Percentiles rank a stretch among this genome's conserved stretches.
These are phyloP conservation scores for Testicularia cyperi DNA, from an alignment of 1,284 basidiomycete species.

Conservation along the genomic window DNA sequence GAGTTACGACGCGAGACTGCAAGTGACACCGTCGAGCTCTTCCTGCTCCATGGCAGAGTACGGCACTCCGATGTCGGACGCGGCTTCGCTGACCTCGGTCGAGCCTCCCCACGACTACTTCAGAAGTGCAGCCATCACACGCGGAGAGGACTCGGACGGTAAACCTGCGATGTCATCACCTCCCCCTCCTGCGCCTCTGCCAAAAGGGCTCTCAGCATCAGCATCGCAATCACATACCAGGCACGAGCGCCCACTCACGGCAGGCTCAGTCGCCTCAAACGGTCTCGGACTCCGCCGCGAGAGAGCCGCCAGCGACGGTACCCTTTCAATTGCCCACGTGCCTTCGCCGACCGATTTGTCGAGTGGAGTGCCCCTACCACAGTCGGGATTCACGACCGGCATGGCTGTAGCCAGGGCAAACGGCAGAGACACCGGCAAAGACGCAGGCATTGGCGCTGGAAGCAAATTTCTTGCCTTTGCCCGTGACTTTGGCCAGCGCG, in stretches of 20 bases:
- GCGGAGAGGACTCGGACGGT: too few species aligned
- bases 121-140: neutral
- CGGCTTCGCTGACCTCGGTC: constrained; percentile 2
- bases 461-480: constrained; percentile 33
- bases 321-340: constrained; percentile 10
- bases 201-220: too few species aligned
- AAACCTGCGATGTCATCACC: too few species aligned
- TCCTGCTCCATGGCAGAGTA: constrained; percentile 11
- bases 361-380: too few species aligned
- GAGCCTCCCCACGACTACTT: constrained; percentile 11
- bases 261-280: too few species aligned
- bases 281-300: constrained; percentile 5
- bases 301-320: constrained; percentile 18
- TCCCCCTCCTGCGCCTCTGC: too few species aligned
- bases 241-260: too few species aligned
- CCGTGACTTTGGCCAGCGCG: constrained; percentile 15
- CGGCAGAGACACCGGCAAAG: too few species aligned
- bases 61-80: constrained; percentile 7
- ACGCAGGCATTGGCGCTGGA: constrained; percentile 5
- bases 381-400: too few species aligned
- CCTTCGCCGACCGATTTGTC: neutral
- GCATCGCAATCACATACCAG: too few species aligned
- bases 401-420: too few species aligned
- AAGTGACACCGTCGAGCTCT: constrained; percentile 8
- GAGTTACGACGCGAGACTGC: constrained; percentile 2